Base-by-base conservation (phyloP, 495 filamentous ascomycete species). In the Aspergillus panamensis region DNA sequence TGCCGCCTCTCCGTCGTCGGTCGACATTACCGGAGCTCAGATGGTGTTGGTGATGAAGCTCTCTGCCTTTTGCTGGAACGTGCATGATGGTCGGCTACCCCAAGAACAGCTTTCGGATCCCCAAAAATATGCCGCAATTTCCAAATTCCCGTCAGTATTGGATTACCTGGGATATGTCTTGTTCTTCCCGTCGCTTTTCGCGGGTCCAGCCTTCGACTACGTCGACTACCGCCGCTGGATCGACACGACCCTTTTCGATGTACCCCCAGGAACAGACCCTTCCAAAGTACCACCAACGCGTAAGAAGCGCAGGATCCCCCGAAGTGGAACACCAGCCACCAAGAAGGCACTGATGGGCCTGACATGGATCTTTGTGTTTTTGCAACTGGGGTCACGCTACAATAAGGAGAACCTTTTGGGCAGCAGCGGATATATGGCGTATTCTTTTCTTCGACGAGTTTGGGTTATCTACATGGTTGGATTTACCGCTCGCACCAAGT, bases 11-110 rank as follows among this genome's bases (percentile, higher is more conserved):
- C 81, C 87, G 1, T 73, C 80, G 53, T 70, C 75, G 8, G 77
- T 96, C 40, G 94, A 98, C 71, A 92, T 98, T 62, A 96, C 93
- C 14, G 92, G 91, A 49, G 92, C 94, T 0, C 94, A 98, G 72
- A 98, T 98, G 94, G 94, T 98, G 12, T 70, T 97, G 60, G 86
- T 96, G 53, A 98, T 98, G 92, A 98, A 97, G 74, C 87, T 97
- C n/a, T 87, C 84, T 9, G 85, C 92, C 21, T 98, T 97, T 69
- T 96, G 91, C 77, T 98, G 94, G 94, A 96, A 96, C 67, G 86
- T 97, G 19, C 88, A 91, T 62, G 94, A 98, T 73, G 94, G 95
- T 29, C 82, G 83, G 51, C 74, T 93, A 32, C 86, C 91, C 10
- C 83, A 89, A 29, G 80, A 86, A 30, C 86, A 91, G 53, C 82